Conservation (phyloP, 2,329 filamentous ascomycete genomes). For the Polytolypa hystricis region DNA sequence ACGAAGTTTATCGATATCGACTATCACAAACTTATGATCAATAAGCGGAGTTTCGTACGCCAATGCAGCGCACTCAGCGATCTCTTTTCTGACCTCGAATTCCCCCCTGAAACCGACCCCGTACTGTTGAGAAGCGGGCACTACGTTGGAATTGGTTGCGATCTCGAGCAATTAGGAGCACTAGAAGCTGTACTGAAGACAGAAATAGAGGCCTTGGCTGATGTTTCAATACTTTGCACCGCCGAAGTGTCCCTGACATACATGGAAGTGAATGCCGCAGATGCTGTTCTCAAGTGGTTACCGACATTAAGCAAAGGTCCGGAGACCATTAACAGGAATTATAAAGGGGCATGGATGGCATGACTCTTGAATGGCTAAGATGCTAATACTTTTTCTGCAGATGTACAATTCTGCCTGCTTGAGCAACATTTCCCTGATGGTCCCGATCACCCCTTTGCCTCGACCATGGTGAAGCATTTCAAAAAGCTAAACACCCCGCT, state of each 20-base stretch:
- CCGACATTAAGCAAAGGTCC: constrained; percentile 56
- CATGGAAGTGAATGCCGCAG: constrained; percentile 64
- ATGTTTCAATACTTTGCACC: constrained; percentile 61
- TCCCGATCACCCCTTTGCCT: constrained; percentile 67
- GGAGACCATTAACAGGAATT: constrained; percentile 11
- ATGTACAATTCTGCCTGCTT: constrained; percentile 71
- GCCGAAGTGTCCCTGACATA: constrained; percentile 89
- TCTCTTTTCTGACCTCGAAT: constrained; percentile 38
- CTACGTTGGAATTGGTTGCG: constrained; percentile 73
- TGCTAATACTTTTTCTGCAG: constrained; percentile 9
- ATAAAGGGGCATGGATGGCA: too few relatives aligned
- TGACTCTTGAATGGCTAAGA: too few relatives aligned
- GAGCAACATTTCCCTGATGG: constrained; percentile 80
- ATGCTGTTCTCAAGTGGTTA: constrained; percentile 70
- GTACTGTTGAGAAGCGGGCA: constrained; percentile 54
- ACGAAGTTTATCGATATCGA: constrained; percentile 74
- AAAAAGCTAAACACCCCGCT: constrained; percentile 67
- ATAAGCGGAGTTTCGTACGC: constrained; percentile 1
- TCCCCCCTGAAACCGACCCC: constrained; percentile 18
- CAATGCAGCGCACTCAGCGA: constrained; percentile 42
- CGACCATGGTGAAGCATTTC: constrained; percentile 77
- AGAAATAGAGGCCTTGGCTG: constrained; percentile 43
- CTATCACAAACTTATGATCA: constrained; percentile 54
- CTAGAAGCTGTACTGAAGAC: constrained; percentile 50
- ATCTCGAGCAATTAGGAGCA: constrained; percentile 56